Base-by-base conservation (phyloP, 441 rosid species). In the Populus trichocarpa region DNA sequence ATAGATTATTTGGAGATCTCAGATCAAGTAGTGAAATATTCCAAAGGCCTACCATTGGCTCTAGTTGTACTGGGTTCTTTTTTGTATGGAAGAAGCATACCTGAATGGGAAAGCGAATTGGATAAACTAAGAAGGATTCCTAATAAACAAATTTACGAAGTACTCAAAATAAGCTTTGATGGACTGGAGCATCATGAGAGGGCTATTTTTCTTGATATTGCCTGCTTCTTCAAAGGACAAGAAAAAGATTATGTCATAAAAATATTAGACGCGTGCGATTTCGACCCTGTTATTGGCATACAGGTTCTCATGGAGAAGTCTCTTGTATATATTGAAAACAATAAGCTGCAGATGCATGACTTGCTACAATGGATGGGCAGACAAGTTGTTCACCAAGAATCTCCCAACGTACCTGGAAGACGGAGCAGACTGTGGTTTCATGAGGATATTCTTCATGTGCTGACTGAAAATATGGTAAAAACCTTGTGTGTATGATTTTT, bases 221-320 rank as follows among this genome's bases (percentile, higher is more conserved):
- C 85, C 3, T 84, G 83, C 57, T 84, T 84, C 65, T 84, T 80
- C 16, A 82, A 77, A 22, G 85, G 83, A 1, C 72, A 28, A 46
- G 82, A 77, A 11, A 80, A 50, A 69, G 65, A 78, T 72, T 23
- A 13, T 20, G 82, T 80, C 1, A 64, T 23, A n/a, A 77, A 78
- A 69, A 78, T 76, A 20, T 69, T 82, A 30, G 75, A 82, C 14
- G 75, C 69, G 0, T 75, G 75, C 73, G 70, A 22, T 25, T 80
- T 84, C 32, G 25, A 77, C 23, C 81, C 83, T 8, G 74, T 14
- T 1, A 72, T 69, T 25, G 85, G 80, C 13, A 30, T 80, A 6
- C 26, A 80, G 46, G 75, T 77, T 40, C 83, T 82, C 32, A 33
- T 65, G 5, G 72, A 79, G 8, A 82, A 67, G 70, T 77, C 79